Evolutionary conservation across 306 rosid genomes (phyloP), one percentile per base, ranked within the genome.

Genomic region (Rosa chinensis): DNA sequence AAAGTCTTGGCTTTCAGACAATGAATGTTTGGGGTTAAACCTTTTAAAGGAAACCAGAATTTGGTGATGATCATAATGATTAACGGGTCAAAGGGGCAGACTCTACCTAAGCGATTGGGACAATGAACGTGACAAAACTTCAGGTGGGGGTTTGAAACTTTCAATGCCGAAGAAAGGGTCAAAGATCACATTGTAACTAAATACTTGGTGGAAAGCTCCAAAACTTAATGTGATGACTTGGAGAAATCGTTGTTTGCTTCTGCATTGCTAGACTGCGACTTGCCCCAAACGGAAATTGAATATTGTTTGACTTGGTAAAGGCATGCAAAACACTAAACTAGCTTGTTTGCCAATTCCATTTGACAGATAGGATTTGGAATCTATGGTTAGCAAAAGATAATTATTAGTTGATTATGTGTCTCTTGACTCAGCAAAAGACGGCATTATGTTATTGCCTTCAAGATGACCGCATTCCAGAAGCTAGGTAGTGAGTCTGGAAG

Each of bases 51-150:
- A 40, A 56, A 20, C 25, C 5, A 16, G 63, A 25, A 28, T 17
- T 85, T 56, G 85, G 58, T 52, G 58, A 52, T 14, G 58, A 52
- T 14, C 20, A 52, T 52, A 17, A 52, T 4, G 58, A 52, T 52
- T 52, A 52, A 80, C 80, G 76, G 77, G 85, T 81, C 88, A 81
- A 76, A 82, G 23, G 83, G 74, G 42, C 70, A 68, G 84, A 75
- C 71, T 64, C 4, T 9, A 72, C 75, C 80, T 71, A 78, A 75
- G 40, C 55, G 56, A 40, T 62, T 7, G 17, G 28, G 73, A n/a
- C 32, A 71, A 77, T 39, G 67, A 71, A 1, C 16, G 32, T 45
- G 66, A 42, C 3, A 16, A 50, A 14, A 63, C n/a, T 28, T 1
- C 8, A 2, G 40, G 2, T 6, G 11, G n/a, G 16, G 73, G 53